Percentiles rank a stretch among this genome's conserved stretches.
Conservation (phyloP, 2,329 filamentous ascomycete genomes). For the Sphaerulina vaccinii region DNA sequence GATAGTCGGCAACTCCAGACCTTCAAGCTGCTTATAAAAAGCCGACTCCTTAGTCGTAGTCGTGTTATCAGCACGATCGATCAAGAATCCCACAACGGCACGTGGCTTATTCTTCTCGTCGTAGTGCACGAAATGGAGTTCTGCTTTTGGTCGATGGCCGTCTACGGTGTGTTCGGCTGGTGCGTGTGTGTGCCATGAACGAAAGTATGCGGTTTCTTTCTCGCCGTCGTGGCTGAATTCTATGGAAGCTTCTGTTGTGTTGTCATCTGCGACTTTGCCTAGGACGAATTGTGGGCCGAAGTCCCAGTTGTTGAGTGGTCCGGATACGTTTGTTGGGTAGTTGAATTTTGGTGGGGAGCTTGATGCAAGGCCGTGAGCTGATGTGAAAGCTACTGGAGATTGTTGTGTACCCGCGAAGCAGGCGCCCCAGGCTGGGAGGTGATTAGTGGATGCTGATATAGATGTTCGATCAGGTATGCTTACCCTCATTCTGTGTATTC, state of each 20-base stretch:
- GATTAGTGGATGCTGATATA: background rate
- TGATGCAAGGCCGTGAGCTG: background rate
- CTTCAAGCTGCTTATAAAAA: slow-evolving; percentile 45
- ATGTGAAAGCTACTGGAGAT: slow-evolving; percentile 14
- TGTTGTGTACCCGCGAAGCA: slow-evolving; percentile 21
- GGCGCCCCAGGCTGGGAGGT: slow-evolving; percentile 14
- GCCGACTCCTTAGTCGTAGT: slow-evolving; percentile 29
- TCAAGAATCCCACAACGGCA: slow-evolving; percentile 49
- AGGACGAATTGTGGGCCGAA: slow-evolving; percentile 50
- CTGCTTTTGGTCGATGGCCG: slow-evolving; percentile 45
- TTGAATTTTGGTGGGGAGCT: slow-evolving; percentile 13
- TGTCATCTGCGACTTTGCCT: slow-evolving; percentile 38
- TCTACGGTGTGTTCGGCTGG: slow-evolving; percentile 52
- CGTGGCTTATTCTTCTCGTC: slow-evolving; percentile 43
- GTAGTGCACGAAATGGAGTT: slow-evolving; percentile 52
- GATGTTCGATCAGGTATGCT: background rate
- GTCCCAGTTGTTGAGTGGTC: slow-evolving; percentile 51
- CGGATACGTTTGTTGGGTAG: slow-evolving; percentile 40
- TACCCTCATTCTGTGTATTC: slow-evolving; percentile 19
- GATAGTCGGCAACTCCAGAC: slow-evolving; percentile 7
- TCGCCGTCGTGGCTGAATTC: slow-evolving; percentile 47
- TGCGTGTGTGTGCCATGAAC: slow-evolving; percentile 53
- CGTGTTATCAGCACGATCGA: slow-evolving; percentile 43
- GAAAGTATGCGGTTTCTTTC: slow-evolving; percentile 47
- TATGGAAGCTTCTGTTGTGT: slow-evolving; percentile 43